phyloP scores from a whole-genome alignment of 75 land plant species.

The Cryptomeria japonica region DNA sequence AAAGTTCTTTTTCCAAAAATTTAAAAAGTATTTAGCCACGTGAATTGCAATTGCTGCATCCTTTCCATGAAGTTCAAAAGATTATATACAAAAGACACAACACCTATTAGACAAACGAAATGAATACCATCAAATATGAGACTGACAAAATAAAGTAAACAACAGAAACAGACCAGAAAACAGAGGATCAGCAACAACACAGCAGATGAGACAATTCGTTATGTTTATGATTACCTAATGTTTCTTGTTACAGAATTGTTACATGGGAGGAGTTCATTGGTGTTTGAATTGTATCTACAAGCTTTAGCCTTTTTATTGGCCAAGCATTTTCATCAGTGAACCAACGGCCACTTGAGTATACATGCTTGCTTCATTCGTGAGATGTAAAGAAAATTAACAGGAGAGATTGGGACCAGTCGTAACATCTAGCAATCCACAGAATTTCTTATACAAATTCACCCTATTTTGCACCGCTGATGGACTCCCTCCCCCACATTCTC shows the following conservation, averaged over 20 bases:
- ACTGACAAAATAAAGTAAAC: too few species aligned
- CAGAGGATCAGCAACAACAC: too few species aligned
- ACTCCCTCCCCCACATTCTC: conserved; percentile 10
- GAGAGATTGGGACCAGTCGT: background rate
- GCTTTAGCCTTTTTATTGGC: too few species aligned
- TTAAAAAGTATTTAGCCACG: conserved; percentile 90
- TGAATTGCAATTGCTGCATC: conserved; percentile 99
- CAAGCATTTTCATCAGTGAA: too few species aligned
- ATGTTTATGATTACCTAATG: background rate
- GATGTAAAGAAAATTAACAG: background rate
- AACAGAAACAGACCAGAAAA: too few species aligned
- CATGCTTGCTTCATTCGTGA: too few species aligned
- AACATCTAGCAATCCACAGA: background rate
- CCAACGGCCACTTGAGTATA: too few species aligned
- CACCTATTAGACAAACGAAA: too few species aligned
- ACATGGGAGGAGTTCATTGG: too few species aligned
- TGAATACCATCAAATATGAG: too few species aligned
- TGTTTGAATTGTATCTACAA: too few species aligned
- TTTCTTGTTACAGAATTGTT: too few species aligned
- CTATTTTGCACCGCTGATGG: background rate
- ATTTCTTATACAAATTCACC: background rate
- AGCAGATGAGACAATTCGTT: background rate
- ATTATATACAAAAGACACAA: background rate
- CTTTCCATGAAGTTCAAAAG: conserved; percentile 58
- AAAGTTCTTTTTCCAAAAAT: conserved; percentile 37